Base-by-base conservation (phyloP, 139 green algal genomes). In the Desmodesmus armatus region DNA sequence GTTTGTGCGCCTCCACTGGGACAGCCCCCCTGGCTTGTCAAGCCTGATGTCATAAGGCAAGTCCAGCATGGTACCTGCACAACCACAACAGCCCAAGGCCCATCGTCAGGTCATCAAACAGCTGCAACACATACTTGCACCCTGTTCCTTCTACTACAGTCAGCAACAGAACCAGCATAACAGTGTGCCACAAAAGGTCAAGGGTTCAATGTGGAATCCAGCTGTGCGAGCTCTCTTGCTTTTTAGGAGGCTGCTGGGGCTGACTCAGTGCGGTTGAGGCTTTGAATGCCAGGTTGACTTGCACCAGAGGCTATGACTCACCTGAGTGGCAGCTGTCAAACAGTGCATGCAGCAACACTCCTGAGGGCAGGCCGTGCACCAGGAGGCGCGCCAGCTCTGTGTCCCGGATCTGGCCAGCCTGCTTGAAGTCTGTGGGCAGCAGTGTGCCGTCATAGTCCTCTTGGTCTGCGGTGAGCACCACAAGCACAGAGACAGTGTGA, bases 291-390 rank as follows among this genome's bases (percentile, higher is more conserved):
- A 35, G 27, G 13, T 39, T 39, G 11, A 7, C 11, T 15, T 15
- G 21, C 21, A 19, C 27, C 1, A 23, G 35, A n/a, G n/a, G n/a
- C n/a, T n/a, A n/a, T n/a, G n/a, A n/a, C 60, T 0, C 60, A 60
- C 77, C 58, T 40, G 37, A 88, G 90, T 97, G 95, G 88, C 95
- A 98, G 44, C 63, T 78, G 62, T 96, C 92, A 39, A 96, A 91
- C 72, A 96, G 74, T 1, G 84, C 86, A 63, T 96, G 93, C 87
- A 96, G 87, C 44, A 88, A 84, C 39, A 94, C 92, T 5, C 91
- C 91, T 3, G 53, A 43, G 5, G 60, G 79, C 53, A 89, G 69
- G 15, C 80, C 67, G 58, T 83, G 86, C 11, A 85, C 70, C 35
- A 95, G 69, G n/a, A 70, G 89, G 21, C 40, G 66, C 25, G 39